These are phyloP conservation scores for Apiospora marii DNA, from an alignment of 2,329 filamentous ascomycete genomes.

Conservation along the genomic window DNA sequence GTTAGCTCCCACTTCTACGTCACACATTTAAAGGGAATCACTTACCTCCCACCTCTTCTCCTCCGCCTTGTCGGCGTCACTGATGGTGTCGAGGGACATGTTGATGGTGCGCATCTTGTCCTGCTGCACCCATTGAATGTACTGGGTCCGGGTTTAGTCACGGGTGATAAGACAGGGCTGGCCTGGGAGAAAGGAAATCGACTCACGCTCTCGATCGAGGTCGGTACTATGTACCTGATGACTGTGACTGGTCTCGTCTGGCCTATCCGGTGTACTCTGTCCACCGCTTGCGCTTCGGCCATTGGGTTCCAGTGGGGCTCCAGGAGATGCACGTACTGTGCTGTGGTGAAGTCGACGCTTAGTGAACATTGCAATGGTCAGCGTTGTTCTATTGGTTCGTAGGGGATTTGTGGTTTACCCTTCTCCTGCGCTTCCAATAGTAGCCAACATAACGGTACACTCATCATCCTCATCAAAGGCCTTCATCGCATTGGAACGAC, in stretches of 20 bases:
- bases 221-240: slow-evolving; percentile 38
- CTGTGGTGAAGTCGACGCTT: slow-evolving; percentile 39
- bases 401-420: slow-evolving; percentile 32
- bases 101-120: not conserved
- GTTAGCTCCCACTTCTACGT: too few relatives aligned
- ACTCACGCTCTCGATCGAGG: slow-evolving; percentile 34
- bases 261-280: slow-evolving; percentile 41
- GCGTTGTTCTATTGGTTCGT: not conserved
- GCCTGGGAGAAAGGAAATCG: not conserved
- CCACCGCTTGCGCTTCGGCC: slow-evolving; percentile 42
- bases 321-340: slow-evolving; percentile 39
- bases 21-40: too few relatives aligned
- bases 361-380: not conserved
- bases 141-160: not conserved
- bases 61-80: too few relatives aligned
- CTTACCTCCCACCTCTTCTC: too few relatives aligned
- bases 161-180: not conserved
- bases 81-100: too few relatives aligned
- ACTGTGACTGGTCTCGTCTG: slow-evolving; percentile 37
- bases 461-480: too few relatives aligned
- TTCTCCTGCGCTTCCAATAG: slow-evolving; percentile 41
- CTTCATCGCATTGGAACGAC: too few relatives aligned
- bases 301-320: slow-evolving; percentile 46
- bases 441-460: slow-evolving; percentile 39
- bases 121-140: not conserved